Percentiles rank a stretch among this genome's conserved stretches.
Evolutionary conservation across 352 stramenopile genomes (phyloP).

Genomic region (Phytophthora melonis): DNA sequence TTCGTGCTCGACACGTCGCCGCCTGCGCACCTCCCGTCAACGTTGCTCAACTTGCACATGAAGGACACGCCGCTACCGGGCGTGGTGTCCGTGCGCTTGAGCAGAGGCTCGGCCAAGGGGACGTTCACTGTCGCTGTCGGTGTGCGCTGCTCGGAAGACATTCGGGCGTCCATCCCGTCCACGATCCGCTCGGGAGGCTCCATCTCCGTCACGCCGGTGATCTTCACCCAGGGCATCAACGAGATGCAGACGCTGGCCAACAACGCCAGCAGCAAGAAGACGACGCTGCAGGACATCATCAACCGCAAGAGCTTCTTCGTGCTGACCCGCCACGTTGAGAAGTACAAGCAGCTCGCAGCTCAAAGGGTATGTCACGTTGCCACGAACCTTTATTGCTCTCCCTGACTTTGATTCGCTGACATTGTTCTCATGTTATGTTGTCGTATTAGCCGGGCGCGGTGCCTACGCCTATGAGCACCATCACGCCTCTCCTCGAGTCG

Average conservation of each 20-base stretch:
- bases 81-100: constrained; percentile 79
- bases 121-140: constrained; percentile 67
- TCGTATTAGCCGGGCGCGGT: constrained; percentile 50
- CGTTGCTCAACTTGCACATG: constrained; percentile 82
- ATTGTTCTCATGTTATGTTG: constrained; percentile 11
- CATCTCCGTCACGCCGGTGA: constrained; percentile 68
- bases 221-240: constrained; percentile 85
- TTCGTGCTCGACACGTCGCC: constrained; percentile 78
- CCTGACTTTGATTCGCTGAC: constrained; percentile 16
- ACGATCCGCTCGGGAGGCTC: constrained; percentile 55
- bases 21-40: constrained; percentile 66
- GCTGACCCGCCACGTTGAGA: constrained; percentile 65
- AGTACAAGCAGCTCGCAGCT: constrained; percentile 64
- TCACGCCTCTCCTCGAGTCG: constrained; percentile 53
- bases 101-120: constrained; percentile 53
- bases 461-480: constrained; percentile 51
- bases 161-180: constrained; percentile 54
- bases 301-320: constrained; percentile 77
- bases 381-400: neutral
- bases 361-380: constrained; percentile 32
- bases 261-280: constrained; percentile 73
- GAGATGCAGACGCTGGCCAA: constrained; percentile 87
- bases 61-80: constrained; percentile 74
- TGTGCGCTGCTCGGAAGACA: constrained; percentile 58
- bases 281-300: constrained; percentile 76